Conservation (phyloP, 768 basidiomycete species). For the Lentinula guzmanii region DNA sequence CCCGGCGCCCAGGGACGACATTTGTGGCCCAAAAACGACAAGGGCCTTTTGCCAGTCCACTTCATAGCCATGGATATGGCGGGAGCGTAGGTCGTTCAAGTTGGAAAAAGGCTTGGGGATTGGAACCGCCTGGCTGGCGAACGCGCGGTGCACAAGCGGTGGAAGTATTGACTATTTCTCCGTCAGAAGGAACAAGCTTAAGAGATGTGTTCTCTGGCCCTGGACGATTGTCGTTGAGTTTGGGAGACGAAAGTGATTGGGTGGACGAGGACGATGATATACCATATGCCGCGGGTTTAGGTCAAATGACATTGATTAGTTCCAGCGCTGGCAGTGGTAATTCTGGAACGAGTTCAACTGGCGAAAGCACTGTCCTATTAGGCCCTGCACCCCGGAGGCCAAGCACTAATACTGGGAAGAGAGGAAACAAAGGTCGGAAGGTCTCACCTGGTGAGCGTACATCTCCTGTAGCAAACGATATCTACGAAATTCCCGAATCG, state of each 20-base stretch:
- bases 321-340: slow-evolving; percentile 12
- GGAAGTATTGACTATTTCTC: slow-evolving; percentile 71
- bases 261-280: slow-evolving; percentile 83
- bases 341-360: not conserved
- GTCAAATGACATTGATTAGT: slow-evolving; percentile 45
- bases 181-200: slow-evolving; percentile 45
- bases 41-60: slow-evolving; percentile 64
- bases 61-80: slow-evolving; percentile 32
- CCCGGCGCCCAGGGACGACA: slow-evolving; percentile 30
- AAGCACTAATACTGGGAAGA: slow-evolving; percentile 20
- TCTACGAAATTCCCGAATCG: slow-evolving; percentile 42
- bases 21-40: slow-evolving; percentile 81
- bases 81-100: slow-evolving; percentile 57
- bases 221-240: slow-evolving; percentile 48
- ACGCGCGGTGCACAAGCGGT: slow-evolving; percentile 62
- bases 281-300: slow-evolving; percentile 72
- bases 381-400: slow-evolving; percentile 50
- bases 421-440: slow-evolving; percentile 26
- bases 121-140: slow-evolving; percentile 84
- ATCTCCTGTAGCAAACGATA: slow-evolving; percentile 55
- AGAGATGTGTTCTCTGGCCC: slow-evolving; percentile 80
- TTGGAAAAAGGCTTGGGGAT: slow-evolving; percentile 89
- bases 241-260: slow-evolving; percentile 83
- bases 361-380: slow-evolving; percentile 37
- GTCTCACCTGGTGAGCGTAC: slow-evolving; percentile 51